Evolutionary conservation across 2,329 filamentous ascomycete genomes (phyloP), one percentile per base, ranked within the genome.

Genomic region (Chrysoporthe puriensis): DNA sequence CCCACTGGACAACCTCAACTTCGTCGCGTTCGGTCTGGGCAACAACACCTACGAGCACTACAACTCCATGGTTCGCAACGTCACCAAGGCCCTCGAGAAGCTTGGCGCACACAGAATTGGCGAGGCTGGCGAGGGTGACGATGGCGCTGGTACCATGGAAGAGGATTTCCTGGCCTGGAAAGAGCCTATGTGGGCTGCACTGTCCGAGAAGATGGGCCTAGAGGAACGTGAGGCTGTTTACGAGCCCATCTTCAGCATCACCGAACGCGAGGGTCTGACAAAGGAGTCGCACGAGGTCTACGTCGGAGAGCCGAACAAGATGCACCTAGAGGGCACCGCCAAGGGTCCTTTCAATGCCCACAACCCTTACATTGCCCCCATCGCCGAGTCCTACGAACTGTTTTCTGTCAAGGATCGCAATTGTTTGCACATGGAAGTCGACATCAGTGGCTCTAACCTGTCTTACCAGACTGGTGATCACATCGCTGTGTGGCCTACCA

Each of bases 41-140:
- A 99, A 99, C 85, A 99, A 98, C 84, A 98, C 96, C 40, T 99
- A 99, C 78, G 96, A 99, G 78, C 96, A 99, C 84, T 99, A 97
- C 86, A 99, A 99, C 83, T 91, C 91, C 63, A 97, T 99, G 93
- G 94, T 99, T 69, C 93, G 95, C 78, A 92, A 95, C 71, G 90
- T 98, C 67, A 89, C 96, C 81, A 89, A 91, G 78, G 90, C 89
- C 70, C 83, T 99, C 68, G 85, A 89, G 76, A 95, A 92, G 75
- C 85, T 97, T 26, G 96, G 96, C 70, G 96, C 92, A 14, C 86
- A 89, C 76, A 88, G 93, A 73, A 93, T 99, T 73, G 94, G 96
- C 58, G 85, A 90, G 67, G 93, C 94, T 66, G 96, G 96, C 74
- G 95, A 98, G 83, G 96, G 96, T 75, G 96, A 99, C 75, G 96